Evolutionary conservation across 225 moss, liverwort and hornwort genomes (phyloP), one percentile per base, ranked within the genome.

Genomic region (Physcomitrellopsis africana): DNA sequence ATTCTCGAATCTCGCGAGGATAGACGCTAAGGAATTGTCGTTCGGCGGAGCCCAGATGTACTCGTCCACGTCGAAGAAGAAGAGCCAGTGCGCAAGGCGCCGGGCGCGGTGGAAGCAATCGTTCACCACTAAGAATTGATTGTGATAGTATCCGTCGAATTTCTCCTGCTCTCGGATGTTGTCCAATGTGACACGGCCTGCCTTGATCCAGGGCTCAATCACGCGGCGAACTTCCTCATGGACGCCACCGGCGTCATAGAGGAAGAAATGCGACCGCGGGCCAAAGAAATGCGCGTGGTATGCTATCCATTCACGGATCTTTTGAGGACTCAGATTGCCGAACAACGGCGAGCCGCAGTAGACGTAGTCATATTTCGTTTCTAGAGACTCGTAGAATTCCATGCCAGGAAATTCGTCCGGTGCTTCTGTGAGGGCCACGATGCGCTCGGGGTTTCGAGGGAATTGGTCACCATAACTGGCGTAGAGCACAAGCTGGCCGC

Each of bases 301-400:
- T 24, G 88, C 88, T 23, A 88, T 58, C 88, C 88, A 88, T 55
- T 88, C 85, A 32, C 88, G 82, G 68, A 88, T 85, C 4, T 85
- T 48, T 63, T 82, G 83, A 12, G 86, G 86, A 67, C 77, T 81
- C 54, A 81, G 77, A 23, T 80, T 73, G 10, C 86, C 86, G 51
- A 77, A 86, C 1, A 82, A 65, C 24, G 88, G 76, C 1, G 85
- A 82, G 0, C 88, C 88, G 15, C 85, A 88, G 69, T 85, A 85
- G 29, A 88, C 80, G 65, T 80, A 82, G 11, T 85, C 85, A 73
- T 83, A 85, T 5, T 37, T 37, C 32, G 3, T 37, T 37, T 37
- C 32, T 37, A 5, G 32, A 37, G 32, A 37, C 3, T 65, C 77
- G 43, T 60, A 74, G 65, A 75, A 88, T 45, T 64, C 42, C 7